Evolutionary conservation across 2,329 filamentous ascomycete genomes (phyloP).

Genomic region (Ascochyta rabiei): DNA sequence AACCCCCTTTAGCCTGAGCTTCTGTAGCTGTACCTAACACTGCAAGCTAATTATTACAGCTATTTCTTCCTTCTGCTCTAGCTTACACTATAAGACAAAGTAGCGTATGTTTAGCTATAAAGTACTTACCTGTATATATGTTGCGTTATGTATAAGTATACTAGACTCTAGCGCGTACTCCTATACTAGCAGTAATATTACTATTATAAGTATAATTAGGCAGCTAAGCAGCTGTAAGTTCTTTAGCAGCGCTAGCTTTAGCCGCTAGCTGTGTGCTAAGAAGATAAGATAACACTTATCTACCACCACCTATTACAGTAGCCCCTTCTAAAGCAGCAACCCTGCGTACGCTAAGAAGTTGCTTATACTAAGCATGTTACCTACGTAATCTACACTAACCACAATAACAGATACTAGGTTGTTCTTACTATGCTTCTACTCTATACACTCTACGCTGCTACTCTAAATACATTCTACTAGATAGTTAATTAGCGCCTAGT

Average conservation of each 20-base stretch:
- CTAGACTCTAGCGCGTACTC: slow-evolving; percentile 18
- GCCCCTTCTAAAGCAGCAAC: slow-evolving; percentile 16
- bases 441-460: neutral
- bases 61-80: neutral
- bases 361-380: too few relatives aligned
- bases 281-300: slow-evolving; percentile 27
- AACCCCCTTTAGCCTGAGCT: slow-evolving; percentile 12
- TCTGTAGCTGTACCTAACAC: neutral
- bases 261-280: slow-evolving; percentile 18
- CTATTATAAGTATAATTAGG: slow-evolving; percentile 19
- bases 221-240: slow-evolving; percentile 17
- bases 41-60: neutral
- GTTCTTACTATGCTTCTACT: neutral
- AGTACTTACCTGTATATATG: slow-evolving; percentile 21
- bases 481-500: slow-evolving; percentile 19
- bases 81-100: slow-evolving; percentile 16
- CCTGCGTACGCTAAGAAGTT: neutral
- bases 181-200: slow-evolving; percentile 15
- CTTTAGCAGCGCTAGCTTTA: slow-evolving; percentile 16
- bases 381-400: neutral
- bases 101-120: slow-evolving; percentile 13
- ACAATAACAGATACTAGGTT: neutral
- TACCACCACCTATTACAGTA: slow-evolving; percentile 21
- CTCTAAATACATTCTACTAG: too few relatives aligned
- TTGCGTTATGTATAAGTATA: slow-evolving; percentile 13